Evolutionary conservation across 2,329 filamentous ascomycete genomes (phyloP), one percentile per base, ranked within the genome.

Genomic region (Aureobasidium sp.): DNA sequence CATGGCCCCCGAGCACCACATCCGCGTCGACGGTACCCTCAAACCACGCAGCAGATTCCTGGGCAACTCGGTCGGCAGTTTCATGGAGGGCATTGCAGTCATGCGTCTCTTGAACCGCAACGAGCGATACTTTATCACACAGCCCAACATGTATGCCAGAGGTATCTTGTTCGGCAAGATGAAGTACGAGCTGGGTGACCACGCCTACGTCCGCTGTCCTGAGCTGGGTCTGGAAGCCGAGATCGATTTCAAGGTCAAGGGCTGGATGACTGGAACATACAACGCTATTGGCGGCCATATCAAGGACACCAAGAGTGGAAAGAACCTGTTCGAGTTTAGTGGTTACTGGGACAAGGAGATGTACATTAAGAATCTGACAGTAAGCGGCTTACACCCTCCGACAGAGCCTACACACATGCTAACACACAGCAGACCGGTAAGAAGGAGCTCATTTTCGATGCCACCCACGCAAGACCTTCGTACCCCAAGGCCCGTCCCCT

Each of bases 71-170:
- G 94, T 94, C 0, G 94, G 93, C 44, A 97, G 93, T 76, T 81
- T 99, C 78, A 99, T 99, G 94, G 95, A 99, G 73, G 94, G 94
- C 1, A 91, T 95, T 60, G 93, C 93, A 2, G 89, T 95, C 63
- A 78, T 99, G 73, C 86, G 86, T 55, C 81, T 99, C 59, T 73
- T 92, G 66, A 97, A 97, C 74, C 82, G 88, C 57, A 89, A 90
- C 44, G 94, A 99, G 77, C 83, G 87, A 87, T 97, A 96, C 76
- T 90, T 95, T 70, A 77, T 97, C 58, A 97, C 94, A 5, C 94
- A 99, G 72, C 94, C 94, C 20, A 99, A 99, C 78, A 99, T 99
- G 91, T 99, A 99, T 74, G 94, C 93, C 25, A 85, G 94, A 65
- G 93, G 94, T 39, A 97, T 99, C 64, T 80, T 99, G 9, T 97